Percentiles rank a stretch among this genome's conserved stretches.
Conservation (phyloP, 1,284 basidiomycete species). For the Leccinum subspadiceum region DNA sequence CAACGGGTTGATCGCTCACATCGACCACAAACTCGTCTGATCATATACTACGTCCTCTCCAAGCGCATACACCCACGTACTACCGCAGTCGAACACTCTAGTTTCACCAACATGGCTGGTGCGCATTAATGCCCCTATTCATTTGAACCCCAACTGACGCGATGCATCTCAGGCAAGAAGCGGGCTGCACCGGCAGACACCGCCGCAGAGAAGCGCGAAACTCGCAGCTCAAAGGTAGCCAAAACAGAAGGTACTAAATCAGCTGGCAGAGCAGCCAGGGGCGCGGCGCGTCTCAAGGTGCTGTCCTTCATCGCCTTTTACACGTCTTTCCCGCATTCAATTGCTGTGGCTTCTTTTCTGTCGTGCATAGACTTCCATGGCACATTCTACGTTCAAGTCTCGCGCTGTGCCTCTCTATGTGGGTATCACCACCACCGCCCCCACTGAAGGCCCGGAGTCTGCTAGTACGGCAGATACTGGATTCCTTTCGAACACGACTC, state of each 20-base stretch:
- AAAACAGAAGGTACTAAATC: slow-evolving; percentile 40
- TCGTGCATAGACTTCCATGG: slow-evolving; percentile 41
- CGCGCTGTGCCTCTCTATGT: slow-evolving; percentile 67
- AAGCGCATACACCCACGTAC: not conserved
- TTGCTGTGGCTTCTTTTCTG: not conserved
- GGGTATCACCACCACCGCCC: slow-evolving; percentile 66
- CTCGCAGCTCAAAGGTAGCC: slow-evolving; percentile 48
- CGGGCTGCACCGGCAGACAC: slow-evolving; percentile 44
- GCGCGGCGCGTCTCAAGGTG: slow-evolving; percentile 38
- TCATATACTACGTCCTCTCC: not conserved
- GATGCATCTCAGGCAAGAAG: slow-evolving; percentile 40
- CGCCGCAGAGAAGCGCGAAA: slow-evolving; percentile 35
- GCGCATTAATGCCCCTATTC: slow-evolving; percentile 22
- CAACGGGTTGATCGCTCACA: slow-evolving; percentile 6
- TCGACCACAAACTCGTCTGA: slow-evolving; percentile 6
- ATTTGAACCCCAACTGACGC: slow-evolving; percentile 1
- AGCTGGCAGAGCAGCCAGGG: slow-evolving; percentile 36
- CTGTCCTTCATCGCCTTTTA: slow-evolving; percentile 3
- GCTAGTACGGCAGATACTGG: slow-evolving; percentile 51
- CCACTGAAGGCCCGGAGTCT: slow-evolving; percentile 42
- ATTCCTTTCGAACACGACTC: slow-evolving; percentile 54
- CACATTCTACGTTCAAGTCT: slow-evolving; percentile 55
- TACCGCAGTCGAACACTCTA: not conserved
- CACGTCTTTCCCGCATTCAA: not conserved
- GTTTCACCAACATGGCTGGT: slow-evolving; percentile 32